Percentiles rank a stretch among this genome's conserved stretches.
These are phyloP conservation scores for Emmonsia crescens DNA, from an alignment of 2,329 filamentous ascomycete species.

Conservation along the genomic window DNA sequence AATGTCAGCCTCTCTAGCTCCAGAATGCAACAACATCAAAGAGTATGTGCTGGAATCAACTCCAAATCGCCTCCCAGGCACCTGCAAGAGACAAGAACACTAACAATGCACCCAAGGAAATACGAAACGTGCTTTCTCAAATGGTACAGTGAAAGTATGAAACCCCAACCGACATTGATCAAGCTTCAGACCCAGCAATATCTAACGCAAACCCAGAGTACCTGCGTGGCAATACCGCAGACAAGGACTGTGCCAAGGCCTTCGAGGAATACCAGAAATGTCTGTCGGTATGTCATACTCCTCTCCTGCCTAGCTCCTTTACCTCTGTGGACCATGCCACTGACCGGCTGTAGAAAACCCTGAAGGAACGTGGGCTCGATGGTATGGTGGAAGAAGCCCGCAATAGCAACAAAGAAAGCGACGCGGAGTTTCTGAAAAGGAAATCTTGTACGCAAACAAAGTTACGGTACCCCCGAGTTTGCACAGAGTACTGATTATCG, in stretches of 20 bases:
- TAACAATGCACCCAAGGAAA: constrained; percentile 45
- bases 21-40: constrained; percentile 91
- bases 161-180: background rate
- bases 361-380: constrained; percentile 86
- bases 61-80: background rate
- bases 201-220: constrained; percentile 53
- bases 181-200: background rate
- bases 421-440: constrained; percentile 53
- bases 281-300: constrained; percentile 52
- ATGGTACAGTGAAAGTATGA: constrained; percentile 97
- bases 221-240: constrained; percentile 68
- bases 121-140: constrained; percentile 98
- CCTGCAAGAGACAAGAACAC: background rate
- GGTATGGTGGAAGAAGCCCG: constrained; percentile 84
- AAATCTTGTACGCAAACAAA: constrained; percentile 11
- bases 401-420: constrained; percentile 80
- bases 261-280: constrained; percentile 87
- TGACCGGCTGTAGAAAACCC: constrained; percentile 52
- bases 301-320: background rate
- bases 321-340: background rate
- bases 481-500: constrained; percentile 2
- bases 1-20: constrained; percentile 91
- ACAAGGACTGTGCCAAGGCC: constrained; percentile 73
- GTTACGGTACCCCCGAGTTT: background rate
- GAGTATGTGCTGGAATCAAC: constrained; percentile 53